Base-by-base conservation (phyloP, 331 rosid species). In the Ulmus americana region DNA sequence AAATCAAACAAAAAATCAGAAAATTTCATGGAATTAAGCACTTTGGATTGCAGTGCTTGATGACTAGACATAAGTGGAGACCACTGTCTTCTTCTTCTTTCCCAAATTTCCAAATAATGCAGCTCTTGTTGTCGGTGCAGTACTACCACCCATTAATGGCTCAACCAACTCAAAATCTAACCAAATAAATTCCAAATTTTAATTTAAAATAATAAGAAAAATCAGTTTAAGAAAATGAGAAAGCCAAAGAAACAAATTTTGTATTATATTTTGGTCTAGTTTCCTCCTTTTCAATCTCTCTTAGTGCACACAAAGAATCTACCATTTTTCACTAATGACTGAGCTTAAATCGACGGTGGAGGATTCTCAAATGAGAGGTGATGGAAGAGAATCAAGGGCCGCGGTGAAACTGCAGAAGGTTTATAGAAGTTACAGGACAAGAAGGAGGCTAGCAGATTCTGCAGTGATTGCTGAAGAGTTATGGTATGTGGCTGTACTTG, bases 401-500 rank as follows among this genome's bases (percentile, higher is more conserved):
- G 74, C 74, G 14, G 74, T 70, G 60, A 70, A 59, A 61, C 20
- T 70, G 61, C 74, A 70, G 50, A 70, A 70, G 52, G 74, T 70
- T 38, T 70, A 61, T 54, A 61, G 74, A 7, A 70, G 74, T 61
- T 70, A 60, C 41, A 58, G 68, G 10, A 70, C 68, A 16, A 42
- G 74, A 13, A 67, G 62, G 1, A 52, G 68, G 61, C 61, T 70
- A 50, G 74, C 68, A 0, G 74, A 70, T 35, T 70, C 74, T 2
- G 74, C 60, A 10, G 68, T 70, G 13, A 20, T 61, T 39, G 68
- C 68, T 40, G 74, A 70, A 43, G 61, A 70, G 67, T 55, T 70
- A 50, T 70, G 74, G 68, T 61, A 50, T 7, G 40, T 44, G 8
- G 12, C 69, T 18, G 1, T 44, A 8, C 7, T 7, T 46, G 10